These are phyloP conservation scores for Lodderomyces parapsilosis DNA, from an alignment of 1,139 yeast species.

Conservation along the genomic window DNA sequence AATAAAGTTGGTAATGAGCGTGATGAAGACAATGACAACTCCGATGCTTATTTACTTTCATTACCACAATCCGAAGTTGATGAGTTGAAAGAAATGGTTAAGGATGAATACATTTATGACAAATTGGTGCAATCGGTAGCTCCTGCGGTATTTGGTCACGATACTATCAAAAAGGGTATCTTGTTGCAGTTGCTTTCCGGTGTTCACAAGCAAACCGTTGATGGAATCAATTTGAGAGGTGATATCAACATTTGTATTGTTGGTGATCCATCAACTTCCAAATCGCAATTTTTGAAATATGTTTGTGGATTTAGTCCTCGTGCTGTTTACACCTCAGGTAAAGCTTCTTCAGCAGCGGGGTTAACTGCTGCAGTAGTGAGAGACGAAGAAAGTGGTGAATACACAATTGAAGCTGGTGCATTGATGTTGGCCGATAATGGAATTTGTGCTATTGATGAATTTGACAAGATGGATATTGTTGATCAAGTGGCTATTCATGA, in stretches of 20 bases:
- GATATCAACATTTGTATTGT: slow-evolving; percentile 96
- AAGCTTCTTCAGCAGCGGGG: slow-evolving; percentile 99
- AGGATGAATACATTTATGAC: slow-evolving; percentile 81
- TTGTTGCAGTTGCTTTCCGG: slow-evolving; percentile 90
- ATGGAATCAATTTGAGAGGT: slow-evolving; percentile 94
- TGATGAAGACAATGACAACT: neutral
- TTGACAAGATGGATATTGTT: slow-evolving; percentile 92
- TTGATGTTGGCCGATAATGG: slow-evolving; percentile 98
- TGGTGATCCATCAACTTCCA: slow-evolving; percentile 98
- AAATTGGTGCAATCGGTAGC: slow-evolving; percentile 88
- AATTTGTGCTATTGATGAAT: slow-evolving; percentile 97
- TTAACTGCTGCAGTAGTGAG: slow-evolving; percentile 96
- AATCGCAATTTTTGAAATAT: slow-evolving; percentile 92
- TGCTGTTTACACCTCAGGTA: slow-evolving; percentile 96
- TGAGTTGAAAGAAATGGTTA: slow-evolving; percentile 88
- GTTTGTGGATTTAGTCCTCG: slow-evolving; percentile 91
- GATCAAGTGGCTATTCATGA: slow-evolving; percentile 99
- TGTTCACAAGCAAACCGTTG: slow-evolving; percentile 91
- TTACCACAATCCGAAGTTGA: slow-evolving; percentile 80
- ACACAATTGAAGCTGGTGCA: slow-evolving; percentile 98
- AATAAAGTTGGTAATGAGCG: slow-evolving; percentile 41
- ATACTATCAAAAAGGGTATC: slow-evolving; percentile 88
- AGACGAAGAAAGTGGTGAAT: slow-evolving; percentile 97
- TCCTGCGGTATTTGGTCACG: slow-evolving; percentile 97
- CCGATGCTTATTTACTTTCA: slow-evolving; percentile 30